Conservation (phyloP, 768 basidiomycete species). For the Lactifluus volemus region DNA sequence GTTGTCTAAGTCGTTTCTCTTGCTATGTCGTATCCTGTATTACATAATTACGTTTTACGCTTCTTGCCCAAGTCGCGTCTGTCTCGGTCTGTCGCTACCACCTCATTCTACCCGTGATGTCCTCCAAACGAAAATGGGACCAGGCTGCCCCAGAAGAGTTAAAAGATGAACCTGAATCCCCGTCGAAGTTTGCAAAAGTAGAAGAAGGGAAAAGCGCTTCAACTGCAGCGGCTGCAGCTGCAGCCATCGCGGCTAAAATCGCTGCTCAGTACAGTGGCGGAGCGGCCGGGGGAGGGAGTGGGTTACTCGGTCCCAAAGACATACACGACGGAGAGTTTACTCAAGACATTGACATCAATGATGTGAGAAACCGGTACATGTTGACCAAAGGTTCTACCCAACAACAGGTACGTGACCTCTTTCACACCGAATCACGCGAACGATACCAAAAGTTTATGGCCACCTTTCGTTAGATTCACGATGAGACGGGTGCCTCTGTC, state of each 20-base stretch:
- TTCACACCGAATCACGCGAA: not conserved
- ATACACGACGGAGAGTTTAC: slow-evolving; percentile 73
- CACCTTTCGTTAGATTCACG: slow-evolving; percentile 57
- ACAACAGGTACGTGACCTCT: slow-evolving; percentile 52
- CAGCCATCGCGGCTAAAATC: slow-evolving; percentile 91
- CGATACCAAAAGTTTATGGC: not conserved
- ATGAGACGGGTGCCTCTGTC: slow-evolving; percentile 87
- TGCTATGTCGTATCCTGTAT: not conserved
- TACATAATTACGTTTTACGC: not conserved
- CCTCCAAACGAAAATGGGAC: slow-evolving; percentile 80
- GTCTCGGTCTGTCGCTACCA: not conserved
- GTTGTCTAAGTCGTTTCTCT: slow-evolving; percentile 28
- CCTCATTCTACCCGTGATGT: slow-evolving; percentile 33
- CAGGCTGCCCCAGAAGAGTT: slow-evolving; percentile 41
- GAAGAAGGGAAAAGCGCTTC: slow-evolving; percentile 57
- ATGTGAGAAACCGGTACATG: slow-evolving; percentile 89
- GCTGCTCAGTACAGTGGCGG: slow-evolving; percentile 70
- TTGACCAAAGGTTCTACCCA: slow-evolving; percentile 92
- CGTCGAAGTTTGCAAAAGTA: slow-evolving; percentile 34
- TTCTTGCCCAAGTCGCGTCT: not conserved
- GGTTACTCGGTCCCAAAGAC: slow-evolving; percentile 45
- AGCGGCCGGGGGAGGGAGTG: slow-evolving; percentile 29
- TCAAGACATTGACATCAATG: slow-evolving; percentile 95
- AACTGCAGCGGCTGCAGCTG: slow-evolving; percentile 68
- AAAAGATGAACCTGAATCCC: slow-evolving; percentile 34